Evolutionary conservation across 1,284 basidiomycete genomes (phyloP).

Genomic region (Cystobasidium pallidum): DNA sequence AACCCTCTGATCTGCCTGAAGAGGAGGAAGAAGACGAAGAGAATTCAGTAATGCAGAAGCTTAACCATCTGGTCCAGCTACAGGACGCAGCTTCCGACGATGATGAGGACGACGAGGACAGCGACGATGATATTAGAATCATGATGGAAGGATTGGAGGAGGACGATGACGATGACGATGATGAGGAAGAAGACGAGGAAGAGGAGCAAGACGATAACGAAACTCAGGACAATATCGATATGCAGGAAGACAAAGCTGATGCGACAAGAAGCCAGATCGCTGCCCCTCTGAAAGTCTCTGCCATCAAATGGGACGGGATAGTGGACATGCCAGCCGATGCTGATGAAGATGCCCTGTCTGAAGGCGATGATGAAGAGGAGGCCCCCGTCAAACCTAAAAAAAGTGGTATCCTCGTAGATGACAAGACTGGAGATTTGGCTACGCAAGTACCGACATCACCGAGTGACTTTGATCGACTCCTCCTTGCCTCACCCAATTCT

Average conservation of each 20-base stretch:
- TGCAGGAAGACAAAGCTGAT: slow-evolving; percentile 13
- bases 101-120: slow-evolving; percentile 53
- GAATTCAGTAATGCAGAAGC: slow-evolving; percentile 60
- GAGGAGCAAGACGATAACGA: slow-evolving; percentile 48
- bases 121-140: slow-evolving; percentile 62
- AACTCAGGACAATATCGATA: slow-evolving; percentile 10
- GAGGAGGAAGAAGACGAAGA: slow-evolving; percentile 54
- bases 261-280: slow-evolving; percentile 46
- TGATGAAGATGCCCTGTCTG: slow-evolving; percentile 56
- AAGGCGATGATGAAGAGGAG: slow-evolving; percentile 59
- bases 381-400: slow-evolving; percentile 60
- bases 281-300: slow-evolving; percentile 58
- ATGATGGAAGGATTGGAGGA: slow-evolving; percentile 61
- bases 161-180: slow-evolving; percentile 55
- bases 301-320: slow-evolving; percentile 62
- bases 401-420: slow-evolving; percentile 71
- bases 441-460: slow-evolving; percentile 83
- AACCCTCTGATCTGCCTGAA: slow-evolving; percentile 60
- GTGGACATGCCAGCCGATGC: slow-evolving; percentile 53
- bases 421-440: slow-evolving; percentile 83
- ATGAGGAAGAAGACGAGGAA: slow-evolving; percentile 56
- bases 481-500: slow-evolving; percentile 94
- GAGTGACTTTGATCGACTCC: slow-evolving; percentile 89
- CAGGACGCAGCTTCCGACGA: slow-evolving; percentile 61
- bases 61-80: slow-evolving; percentile 54